phyloP scores from a whole-genome alignment of 1,139 yeast genomes.

The Saccharomyces pastorianus region DNA sequence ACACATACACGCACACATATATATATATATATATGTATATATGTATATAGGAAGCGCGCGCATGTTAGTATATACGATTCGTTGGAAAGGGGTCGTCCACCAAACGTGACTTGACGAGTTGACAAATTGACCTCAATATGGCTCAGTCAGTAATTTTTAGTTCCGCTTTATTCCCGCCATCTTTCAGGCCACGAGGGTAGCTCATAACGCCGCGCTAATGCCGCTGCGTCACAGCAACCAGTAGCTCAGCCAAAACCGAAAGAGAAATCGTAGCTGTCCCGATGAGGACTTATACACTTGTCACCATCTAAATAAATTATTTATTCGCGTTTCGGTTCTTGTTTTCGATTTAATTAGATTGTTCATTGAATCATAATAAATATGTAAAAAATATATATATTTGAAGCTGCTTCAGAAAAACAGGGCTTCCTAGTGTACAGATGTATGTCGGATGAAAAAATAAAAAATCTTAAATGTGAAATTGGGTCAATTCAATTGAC shows the following conservation, averaged over 20 bases:
- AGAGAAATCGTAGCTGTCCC: background rate
- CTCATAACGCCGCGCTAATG: background rate
- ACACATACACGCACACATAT: background rate
- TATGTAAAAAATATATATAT: background rate
- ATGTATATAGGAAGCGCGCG: background rate
- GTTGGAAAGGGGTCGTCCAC: background rate
- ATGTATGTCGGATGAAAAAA: background rate
- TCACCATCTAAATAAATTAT: background rate
- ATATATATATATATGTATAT: background rate
- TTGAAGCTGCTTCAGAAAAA: background rate
- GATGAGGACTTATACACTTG: background rate
- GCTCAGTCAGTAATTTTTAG: background rate
- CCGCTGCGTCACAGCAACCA: background rate
- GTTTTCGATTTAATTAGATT: conserved; percentile 1
- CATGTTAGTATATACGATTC: background rate
- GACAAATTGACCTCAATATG: background rate
- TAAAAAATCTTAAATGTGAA: background rate
- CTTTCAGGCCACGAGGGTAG: background rate
- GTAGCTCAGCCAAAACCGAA: background rate
- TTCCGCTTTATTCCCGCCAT: background rate
- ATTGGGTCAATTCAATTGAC: conserved; percentile 25
- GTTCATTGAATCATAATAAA: background rate
- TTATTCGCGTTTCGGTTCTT: background rate
- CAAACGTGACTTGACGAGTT: background rate
- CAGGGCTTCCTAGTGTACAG: background rate